A percentile compares a stretch with the other conserved stretches of the same genome.
phyloP scores from a whole-genome alignment of 1,284 basidiomycete genomes.

The Filobasidium uniguttulatum region DNA sequence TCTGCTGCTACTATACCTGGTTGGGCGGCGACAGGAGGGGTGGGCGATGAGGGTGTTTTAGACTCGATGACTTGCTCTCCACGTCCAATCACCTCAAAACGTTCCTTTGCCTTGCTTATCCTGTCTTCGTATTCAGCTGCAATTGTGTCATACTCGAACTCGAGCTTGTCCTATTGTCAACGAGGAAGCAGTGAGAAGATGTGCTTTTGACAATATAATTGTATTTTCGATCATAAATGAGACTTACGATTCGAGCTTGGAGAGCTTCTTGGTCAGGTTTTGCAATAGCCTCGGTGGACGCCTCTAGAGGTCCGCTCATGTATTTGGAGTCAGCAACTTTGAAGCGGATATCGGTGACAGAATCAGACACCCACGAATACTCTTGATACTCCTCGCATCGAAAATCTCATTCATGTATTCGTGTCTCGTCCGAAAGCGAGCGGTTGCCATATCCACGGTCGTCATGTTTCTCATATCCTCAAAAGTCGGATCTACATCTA shows the following conservation, averaged over 20 bases:
- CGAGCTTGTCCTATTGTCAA: background rate
- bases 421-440: constrained; percentile 12
- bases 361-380: background rate
- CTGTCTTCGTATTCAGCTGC: too few relatives aligned
- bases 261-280: background rate
- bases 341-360: too few relatives aligned
- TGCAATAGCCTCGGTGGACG: background rate
- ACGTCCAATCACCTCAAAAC: background rate
- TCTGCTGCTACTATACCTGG: too few relatives aligned
- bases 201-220: too few relatives aligned
- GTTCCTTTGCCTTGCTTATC: background rate
- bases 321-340: too few relatives aligned
- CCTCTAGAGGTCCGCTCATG: too few relatives aligned
- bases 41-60: too few relatives aligned
- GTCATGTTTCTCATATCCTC: constrained; percentile 13
- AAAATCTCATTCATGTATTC: constrained; percentile 16
- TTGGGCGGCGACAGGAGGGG: too few relatives aligned
- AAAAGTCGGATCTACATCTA: background rate
- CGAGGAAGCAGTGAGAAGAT: too few relatives aligned
- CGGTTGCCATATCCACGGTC: constrained; percentile 13
- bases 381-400: constrained; percentile 2
- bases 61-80: background rate
- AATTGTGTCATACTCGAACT: background rate
- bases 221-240: too few relatives aligned
- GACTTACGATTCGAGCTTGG: background rate